Conservation (phyloP, 768 basidiomycete species). For the Phlebiopsis gigantea region DNA sequence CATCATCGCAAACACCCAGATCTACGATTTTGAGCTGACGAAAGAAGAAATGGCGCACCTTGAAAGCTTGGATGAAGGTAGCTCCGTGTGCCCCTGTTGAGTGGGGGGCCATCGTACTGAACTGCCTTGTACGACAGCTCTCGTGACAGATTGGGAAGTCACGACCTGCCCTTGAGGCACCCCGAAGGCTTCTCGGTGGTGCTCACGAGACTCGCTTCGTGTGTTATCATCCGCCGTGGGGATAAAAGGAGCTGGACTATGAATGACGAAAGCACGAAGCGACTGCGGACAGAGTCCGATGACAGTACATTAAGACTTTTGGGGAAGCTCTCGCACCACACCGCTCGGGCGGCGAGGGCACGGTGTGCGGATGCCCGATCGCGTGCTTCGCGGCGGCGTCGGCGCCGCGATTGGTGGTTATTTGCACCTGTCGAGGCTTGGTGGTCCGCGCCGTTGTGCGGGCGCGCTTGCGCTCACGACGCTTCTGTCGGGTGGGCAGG, state of each 20-base stretch:
- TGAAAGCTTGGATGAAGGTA: conserved; percentile 51
- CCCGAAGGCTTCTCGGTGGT: neutral
- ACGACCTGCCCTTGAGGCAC: conserved; percentile 18
- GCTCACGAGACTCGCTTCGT: neutral
- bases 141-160: conserved; percentile 26
- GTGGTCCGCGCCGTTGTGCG: neutral
- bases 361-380: neutral
- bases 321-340: conserved; percentile 8
- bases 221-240: neutral
- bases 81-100: conserved; percentile 11
- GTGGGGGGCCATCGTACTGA: neutral
- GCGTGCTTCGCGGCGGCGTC: neutral
- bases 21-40: conserved; percentile 59
- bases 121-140: conserved; percentile 6
- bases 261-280: neutral
- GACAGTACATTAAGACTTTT: conserved; percentile 5
- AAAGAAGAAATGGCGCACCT: conserved; percentile 43
- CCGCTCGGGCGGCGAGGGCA: conserved; percentile 2
- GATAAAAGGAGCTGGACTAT: no score
- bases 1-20: conserved; percentile 52
- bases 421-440: neutral
- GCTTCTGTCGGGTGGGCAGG: neutral
- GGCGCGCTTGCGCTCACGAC: neutral
- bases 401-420: neutral
- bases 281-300: neutral